Base-by-base conservation (phyloP, 345 rosid species). In the Carallia pectinifolia region DNA sequence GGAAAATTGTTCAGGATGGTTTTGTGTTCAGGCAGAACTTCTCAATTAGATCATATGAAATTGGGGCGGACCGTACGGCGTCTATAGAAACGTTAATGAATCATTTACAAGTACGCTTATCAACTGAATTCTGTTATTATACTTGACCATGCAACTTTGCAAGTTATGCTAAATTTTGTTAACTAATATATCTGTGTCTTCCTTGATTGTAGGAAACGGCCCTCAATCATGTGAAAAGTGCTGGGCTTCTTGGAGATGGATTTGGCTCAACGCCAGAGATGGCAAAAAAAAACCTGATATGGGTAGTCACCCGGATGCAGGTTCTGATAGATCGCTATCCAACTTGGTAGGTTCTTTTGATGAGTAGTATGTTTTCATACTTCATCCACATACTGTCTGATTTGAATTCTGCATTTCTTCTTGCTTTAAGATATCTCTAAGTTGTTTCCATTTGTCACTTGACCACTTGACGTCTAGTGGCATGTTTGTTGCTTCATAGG, bases 211-310 rank as follows among this genome's bases (percentile, higher is more conserved):
- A 96, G 99, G 99, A 96, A 86, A 90, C 99, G 9, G 99, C 99
- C 0, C 88, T 96, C 53, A 96, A 96, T 78, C 99, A 92, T 96
- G 89, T 83, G 16, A 90, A 84, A 80, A 77, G 79, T 31, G 99
- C 90, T 36, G 99, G 99, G 55, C 82, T 92, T 74, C 96, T 92
- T 67, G 96, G 85, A 60, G 95, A 87, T 80, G 98, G 99, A 54
- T 96, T 96, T 83, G 99, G 98, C 77, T 75, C 99, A 61, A 96
- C 99, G 8, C 97, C 99, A 34, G 99, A 88, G 81, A 96, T 96
- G 99, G 76, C 79, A 68, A 96, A 90, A 86, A 85, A 83, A 86
- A 89, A 96, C 71, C 79, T 96, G 71, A 96, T 96, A 78, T 96
- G 99, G 99, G 99, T 96, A 40, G 98, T 96, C 27, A 78, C 97